Evolutionary conservation across 1,284 basidiomycete genomes (phyloP).

Genomic region (Agaricales sp.): DNA sequence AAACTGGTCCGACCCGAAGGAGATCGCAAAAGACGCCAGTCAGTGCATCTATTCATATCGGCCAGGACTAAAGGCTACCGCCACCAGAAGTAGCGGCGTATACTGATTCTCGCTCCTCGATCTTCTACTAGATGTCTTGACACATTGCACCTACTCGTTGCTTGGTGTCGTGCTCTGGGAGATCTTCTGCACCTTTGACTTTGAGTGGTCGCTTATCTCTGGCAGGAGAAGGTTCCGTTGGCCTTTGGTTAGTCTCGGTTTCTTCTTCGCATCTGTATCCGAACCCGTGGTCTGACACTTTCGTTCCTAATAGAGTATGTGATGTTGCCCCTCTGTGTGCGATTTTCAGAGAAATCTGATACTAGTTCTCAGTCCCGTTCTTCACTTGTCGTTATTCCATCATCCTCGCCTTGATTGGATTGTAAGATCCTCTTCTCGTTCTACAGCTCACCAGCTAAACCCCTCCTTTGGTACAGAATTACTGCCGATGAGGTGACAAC

Average conservation of each 20-base stretch:
- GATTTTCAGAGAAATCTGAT: no score
- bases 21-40: slow-evolving; percentile 40
- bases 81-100: no score
- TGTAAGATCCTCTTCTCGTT: slow-evolving; percentile 28
- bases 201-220: slow-evolving; percentile 55
- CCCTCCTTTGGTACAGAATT: slow-evolving; percentile 28
- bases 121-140: slow-evolving; percentile 41
- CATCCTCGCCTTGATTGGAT: slow-evolving; percentile 46
- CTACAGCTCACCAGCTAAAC: not conserved
- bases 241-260: slow-evolving; percentile 42
- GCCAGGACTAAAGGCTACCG: no score
- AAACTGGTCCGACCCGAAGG: slow-evolving; percentile 41
- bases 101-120: not conserved
- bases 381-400: slow-evolving; percentile 64
- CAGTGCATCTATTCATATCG: slow-evolving; percentile 11
- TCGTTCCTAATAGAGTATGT: no score
- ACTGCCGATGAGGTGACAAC: slow-evolving; percentile 41
- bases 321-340: no score
- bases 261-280: slow-evolving; percentile 5
- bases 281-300: no score
- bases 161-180: slow-evolving; percentile 64
- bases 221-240: slow-evolving; percentile 46
- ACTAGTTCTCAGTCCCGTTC: slow-evolving; percentile 30
- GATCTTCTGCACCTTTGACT: slow-evolving; percentile 45
- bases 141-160: slow-evolving; percentile 45